A percentile compares a stretch with the other conserved stretches of the same genome.
These are phyloP conservation scores for Gossypium herbaceum DNA, from an alignment of 345 rosid species.

Conservation along the genomic window DNA sequence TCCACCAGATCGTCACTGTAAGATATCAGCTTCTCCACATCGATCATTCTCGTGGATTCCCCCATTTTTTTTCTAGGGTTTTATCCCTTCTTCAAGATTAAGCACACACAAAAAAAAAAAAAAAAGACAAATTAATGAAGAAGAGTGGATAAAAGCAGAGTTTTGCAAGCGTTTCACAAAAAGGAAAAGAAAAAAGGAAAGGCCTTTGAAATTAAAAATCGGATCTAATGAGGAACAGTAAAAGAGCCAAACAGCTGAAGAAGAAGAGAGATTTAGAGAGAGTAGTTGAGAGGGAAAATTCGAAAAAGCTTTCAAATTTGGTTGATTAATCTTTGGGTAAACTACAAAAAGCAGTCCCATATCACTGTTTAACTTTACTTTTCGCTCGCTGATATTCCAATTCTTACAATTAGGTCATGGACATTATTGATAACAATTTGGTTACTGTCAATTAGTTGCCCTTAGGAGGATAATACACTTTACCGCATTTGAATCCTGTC, in stretches of 20 bases:
- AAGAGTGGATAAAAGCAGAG: not conserved
- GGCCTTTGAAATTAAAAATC: not conserved
- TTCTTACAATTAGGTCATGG: too few species aligned
- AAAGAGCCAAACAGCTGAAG: not conserved
- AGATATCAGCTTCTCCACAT: conserved; percentile 12
- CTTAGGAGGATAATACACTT: too few species aligned
- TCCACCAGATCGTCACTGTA: conserved; percentile 13
- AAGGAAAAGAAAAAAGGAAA: not conserved
- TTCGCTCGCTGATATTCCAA: too few species aligned
- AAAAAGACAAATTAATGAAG: not conserved
- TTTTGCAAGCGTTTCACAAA: not conserved
- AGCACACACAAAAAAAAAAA: not conserved
- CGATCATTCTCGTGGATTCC: conserved; percentile 8
- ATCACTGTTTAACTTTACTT: too few species aligned
- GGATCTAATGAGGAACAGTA: not conserved
- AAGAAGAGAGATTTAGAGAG: not conserved
- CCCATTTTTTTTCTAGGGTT: conserved; percentile 17
- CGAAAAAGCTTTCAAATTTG: not conserved
- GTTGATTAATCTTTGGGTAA: not conserved
- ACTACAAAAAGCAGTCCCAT: too few species aligned
- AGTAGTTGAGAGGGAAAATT: not conserved
- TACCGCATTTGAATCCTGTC: accelerated
- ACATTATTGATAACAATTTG: too few species aligned
- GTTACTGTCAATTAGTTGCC: too few species aligned
- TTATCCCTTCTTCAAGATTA: not conserved